A percentile compares a stretch with the other conserved stretches of the same genome.
Conservation (phyloP, 2,329 filamentous ascomycete genomes). For the Pyricularia sp. region DNA sequence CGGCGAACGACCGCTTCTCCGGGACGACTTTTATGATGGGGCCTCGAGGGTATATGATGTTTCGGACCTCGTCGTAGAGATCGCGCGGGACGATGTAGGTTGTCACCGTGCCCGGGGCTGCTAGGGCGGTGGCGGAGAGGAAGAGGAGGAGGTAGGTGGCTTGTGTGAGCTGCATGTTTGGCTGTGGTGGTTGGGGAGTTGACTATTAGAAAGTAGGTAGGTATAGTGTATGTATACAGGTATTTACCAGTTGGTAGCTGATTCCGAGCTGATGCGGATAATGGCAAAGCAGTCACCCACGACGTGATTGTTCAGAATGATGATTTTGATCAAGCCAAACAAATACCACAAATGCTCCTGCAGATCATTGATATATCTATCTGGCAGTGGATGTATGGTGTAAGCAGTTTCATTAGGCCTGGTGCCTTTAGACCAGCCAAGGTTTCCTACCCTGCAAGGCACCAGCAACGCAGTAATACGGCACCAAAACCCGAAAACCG, state of each 20-base stretch:
- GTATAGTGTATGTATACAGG: neutral
- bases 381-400: neutral
- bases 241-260: neutral
- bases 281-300: neutral
- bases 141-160: neutral
- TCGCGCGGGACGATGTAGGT: neutral
- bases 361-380: neutral
- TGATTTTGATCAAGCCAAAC: too few relatives aligned
- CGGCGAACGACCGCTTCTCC: neutral
- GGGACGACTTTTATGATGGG: neutral
- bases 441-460: neutral
- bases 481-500: neutral
- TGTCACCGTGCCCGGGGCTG: neutral
- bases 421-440: neutral
- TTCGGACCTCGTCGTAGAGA: neutral
- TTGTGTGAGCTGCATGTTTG: neutral
- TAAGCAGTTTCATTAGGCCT: neutral
- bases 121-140: neutral
- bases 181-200: neutral
- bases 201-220: neutral
- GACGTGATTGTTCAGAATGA: neutral
- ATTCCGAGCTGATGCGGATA: neutral
- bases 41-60: neutral
- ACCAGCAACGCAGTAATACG: neutral
- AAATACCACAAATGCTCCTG: neutral